These are phyloP conservation scores for Epithele typhae DNA, from an alignment of 768 basidiomycete genomes.

Conservation along the genomic window DNA sequence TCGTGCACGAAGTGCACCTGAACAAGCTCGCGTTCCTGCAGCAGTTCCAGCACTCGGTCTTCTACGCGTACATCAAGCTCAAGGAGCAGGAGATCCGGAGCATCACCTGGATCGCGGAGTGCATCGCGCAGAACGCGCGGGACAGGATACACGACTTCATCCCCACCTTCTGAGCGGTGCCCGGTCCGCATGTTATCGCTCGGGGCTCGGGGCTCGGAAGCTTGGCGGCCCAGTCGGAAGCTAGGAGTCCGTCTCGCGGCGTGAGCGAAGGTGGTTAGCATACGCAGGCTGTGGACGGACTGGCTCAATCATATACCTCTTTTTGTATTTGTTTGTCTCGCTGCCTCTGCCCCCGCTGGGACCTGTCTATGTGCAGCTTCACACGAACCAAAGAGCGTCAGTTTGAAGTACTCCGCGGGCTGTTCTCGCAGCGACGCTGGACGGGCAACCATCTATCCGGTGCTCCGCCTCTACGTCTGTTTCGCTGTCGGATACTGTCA, in stretches of 20 bases:
- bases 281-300: background rate
- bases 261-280: background rate
- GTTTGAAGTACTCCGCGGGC: no score
- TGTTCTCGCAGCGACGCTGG: no score
- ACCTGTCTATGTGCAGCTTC: no score
- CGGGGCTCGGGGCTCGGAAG: background rate
- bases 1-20: constrained; percentile 85
- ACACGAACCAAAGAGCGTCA: no score
- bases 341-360: no score
- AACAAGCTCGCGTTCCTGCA: constrained; percentile 96
- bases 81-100: constrained; percentile 91
- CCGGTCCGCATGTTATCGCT: background rate
- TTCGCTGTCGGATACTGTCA: no score
- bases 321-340: background rate
- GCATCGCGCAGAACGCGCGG: constrained; percentile 94
- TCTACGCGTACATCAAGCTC: constrained; percentile 88
- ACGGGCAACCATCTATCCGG: no score
- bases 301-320: constrained; percentile 11
- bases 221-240: no score
- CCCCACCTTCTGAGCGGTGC: constrained; percentile 66
- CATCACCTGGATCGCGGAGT: constrained; percentile 94
- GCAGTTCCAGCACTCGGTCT: constrained; percentile 93
- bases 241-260: no score
- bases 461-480: no score
- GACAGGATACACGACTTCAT: constrained; percentile 96